These are phyloP conservation scores for Eustoma russellianum DNA, from an alignment of 257 asterid genomes.

Conservation along the genomic window DNA sequence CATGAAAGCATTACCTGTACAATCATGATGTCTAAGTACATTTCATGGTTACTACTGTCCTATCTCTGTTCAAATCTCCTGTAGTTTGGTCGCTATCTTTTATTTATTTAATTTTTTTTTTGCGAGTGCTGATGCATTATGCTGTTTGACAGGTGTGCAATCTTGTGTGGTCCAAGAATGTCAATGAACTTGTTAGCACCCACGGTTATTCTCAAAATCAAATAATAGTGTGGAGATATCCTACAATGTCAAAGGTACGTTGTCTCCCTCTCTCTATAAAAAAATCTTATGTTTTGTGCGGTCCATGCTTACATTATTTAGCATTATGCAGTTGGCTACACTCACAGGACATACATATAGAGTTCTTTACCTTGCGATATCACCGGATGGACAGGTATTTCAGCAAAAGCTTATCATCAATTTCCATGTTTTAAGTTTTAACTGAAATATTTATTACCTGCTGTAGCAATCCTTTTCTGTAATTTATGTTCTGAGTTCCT, in stretches of 20 bases:
- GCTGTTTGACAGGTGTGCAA: slow-evolving; percentile 71
- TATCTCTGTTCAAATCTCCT: no score
- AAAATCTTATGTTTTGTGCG: not conserved
- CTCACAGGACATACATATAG: slow-evolving; percentile 88
- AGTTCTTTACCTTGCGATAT: slow-evolving; percentile 88
- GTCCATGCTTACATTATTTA: not conserved
- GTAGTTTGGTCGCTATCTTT: not conserved
- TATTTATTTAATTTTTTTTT: not conserved
- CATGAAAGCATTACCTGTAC: no score
- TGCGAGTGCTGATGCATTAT: not conserved
- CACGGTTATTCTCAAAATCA: slow-evolving; percentile 97
- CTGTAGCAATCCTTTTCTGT: no score
- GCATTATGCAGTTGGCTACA: slow-evolving; percentile 73
- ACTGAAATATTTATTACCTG: not conserved
- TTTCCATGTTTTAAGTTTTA: not conserved
- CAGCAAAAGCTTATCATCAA: not conserved
- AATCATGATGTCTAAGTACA: no score
- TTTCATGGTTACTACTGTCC: no score
- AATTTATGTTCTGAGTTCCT: no score
- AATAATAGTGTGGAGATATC: slow-evolving; percentile 88
- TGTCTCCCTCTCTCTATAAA: slow-evolving; percentile 4
- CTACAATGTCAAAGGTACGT: slow-evolving; percentile 85
- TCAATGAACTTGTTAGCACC: slow-evolving; percentile 93
- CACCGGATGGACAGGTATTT: slow-evolving; percentile 99
- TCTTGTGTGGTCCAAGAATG: slow-evolving; percentile 98